phyloP scores from a whole-genome alignment of 2,329 filamentous ascomycete genomes.

The Botryotinia narcissicola region DNA sequence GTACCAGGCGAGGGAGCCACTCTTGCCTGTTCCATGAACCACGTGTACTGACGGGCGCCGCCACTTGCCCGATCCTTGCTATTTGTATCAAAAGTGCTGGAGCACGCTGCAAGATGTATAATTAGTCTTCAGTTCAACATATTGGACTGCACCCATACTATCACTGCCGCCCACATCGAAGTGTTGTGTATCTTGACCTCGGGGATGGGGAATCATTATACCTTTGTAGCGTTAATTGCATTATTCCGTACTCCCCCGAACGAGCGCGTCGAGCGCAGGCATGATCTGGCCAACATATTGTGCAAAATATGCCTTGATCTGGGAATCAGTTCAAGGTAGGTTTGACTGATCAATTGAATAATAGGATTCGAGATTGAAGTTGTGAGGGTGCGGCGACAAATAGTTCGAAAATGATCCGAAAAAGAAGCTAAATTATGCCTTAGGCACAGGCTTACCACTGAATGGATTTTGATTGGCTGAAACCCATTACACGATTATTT shows the following conservation, averaged over 20 bases:
- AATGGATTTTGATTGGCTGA: slow-evolving; percentile 16
- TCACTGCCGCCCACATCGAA: not conserved
- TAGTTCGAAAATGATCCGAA: slow-evolving; percentile 21
- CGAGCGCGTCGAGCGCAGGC: slow-evolving; percentile 83
- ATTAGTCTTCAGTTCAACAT: slow-evolving; percentile 41
- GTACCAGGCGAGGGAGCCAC: slow-evolving; percentile 95
- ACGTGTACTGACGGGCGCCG: too few relatives aligned
- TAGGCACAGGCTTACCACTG: slow-evolving; percentile 20
- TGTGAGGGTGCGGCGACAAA: slow-evolving; percentile 24
- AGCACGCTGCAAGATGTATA: slow-evolving; percentile 50
- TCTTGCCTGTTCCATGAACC: too few relatives aligned
- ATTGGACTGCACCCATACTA: not conserved
- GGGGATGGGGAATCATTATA: slow-evolving; percentile 47
- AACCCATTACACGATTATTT: slow-evolving; percentile 17
- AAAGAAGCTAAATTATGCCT: slow-evolving; percentile 19
- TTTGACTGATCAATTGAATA: slow-evolving; percentile 35
- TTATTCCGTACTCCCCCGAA: slow-evolving; percentile 75
- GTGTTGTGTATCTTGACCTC: slow-evolving; percentile 32
- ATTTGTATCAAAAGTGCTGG: too few relatives aligned
- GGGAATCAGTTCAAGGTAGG: slow-evolving; percentile 35
- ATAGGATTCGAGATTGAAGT: slow-evolving; percentile 32
- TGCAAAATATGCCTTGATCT: slow-evolving; percentile 36
- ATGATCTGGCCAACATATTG: slow-evolving; percentile 92
- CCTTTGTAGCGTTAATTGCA: slow-evolving; percentile 70
- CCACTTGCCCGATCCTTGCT: too few relatives aligned